These are phyloP conservation scores for Fusarium continuum DNA, from an alignment of 2,329 filamentous ascomycete species.

Conservation along the genomic window DNA sequence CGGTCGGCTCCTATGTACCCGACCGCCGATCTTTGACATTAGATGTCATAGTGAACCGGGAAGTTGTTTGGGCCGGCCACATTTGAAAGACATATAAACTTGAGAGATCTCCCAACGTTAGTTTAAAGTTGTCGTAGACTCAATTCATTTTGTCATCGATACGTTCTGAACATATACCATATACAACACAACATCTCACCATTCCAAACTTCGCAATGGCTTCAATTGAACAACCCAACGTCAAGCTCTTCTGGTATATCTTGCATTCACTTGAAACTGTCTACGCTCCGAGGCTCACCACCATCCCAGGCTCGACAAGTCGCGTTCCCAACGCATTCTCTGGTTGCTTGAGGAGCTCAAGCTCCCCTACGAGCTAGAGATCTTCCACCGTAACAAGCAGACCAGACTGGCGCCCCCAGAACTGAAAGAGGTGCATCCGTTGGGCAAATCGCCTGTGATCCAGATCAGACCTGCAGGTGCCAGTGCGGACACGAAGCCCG, in stretches of 20 bases:
- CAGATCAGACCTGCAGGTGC: conserved; percentile 62
- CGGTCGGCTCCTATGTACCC: conserved; percentile 3
- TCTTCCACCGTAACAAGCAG: conserved; percentile 73
- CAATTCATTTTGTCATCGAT: not conserved
- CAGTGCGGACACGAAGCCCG: conserved; percentile 48
- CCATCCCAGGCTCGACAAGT: conserved; percentile 79
- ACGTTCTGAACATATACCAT: not conserved
- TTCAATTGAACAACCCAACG: conserved; percentile 56
- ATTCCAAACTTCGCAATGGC: conserved; percentile 30
- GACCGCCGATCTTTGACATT: conserved; percentile 21
- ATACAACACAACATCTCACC: not conserved
- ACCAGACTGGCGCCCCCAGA: conserved; percentile 77
- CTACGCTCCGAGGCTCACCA: not conserved
- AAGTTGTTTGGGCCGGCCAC: conserved; percentile 26
- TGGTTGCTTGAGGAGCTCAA: conserved; percentile 88
- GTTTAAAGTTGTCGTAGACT: not conserved
- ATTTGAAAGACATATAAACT: conserved; percentile 17
- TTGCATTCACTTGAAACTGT: too few species aligned
- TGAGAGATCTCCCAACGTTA: not conserved
- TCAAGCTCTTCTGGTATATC: conserved; percentile 71
- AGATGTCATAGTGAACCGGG: conserved; percentile 24
- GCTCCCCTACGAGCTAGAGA: conserved; percentile 80
- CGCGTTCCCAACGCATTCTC: conserved; percentile 82
- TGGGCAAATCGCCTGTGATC: conserved; percentile 88
- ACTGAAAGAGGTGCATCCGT: conserved; percentile 79